Base-by-base conservation (phyloP, 345 rosid species). In the Salix arbutifolia region DNA sequence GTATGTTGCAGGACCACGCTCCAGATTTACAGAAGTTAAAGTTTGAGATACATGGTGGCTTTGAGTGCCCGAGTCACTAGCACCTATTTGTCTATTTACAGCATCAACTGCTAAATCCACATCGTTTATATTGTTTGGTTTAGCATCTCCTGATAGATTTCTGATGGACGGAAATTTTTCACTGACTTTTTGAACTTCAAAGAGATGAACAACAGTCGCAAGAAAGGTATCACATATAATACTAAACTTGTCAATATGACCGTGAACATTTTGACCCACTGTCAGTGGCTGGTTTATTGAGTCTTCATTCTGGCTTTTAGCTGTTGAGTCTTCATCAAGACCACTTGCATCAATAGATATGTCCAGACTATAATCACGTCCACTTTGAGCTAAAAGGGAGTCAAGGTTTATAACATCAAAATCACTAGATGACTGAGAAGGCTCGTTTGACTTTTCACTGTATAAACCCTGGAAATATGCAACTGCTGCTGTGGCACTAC, bases 401-500 rank as follows among this genome's bases (percentile, higher is more conserved):
- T 80, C 84, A 76, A 86, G 73, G 42, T 86, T 79, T 83, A 85
- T 77, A 70, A 64, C 73, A 88, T 85, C 83, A 85, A 83, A 81
- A 84, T 65, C 79, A 76, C 67, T 76, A 76, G 88, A 65, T 72
- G 85, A 65, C 58, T 65, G 77, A 50, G 86, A 84, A 76, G 83
- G 83, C 76, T 86, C 89, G 40, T 76, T 80, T 58, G 74, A 75
- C 75, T 85, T 83, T 69, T 75, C 83, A 81, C 74, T 82, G 17
- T 89, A 88, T 67, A 84, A 70, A 74, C 84, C 73, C 74, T 83
- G 88, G 81, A 89, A 95, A 89, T 91, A 93, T 53, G 86, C 84
- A 71, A 71, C 68, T 16, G 96, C 96, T 53, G 91, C 94, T 28
- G 85, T 80, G 64, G 97, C 94, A 84, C 97, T 91, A 62, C 91